Conservation (phyloP, 441 rosid genomes). For the Euphorbia celastroides region DNA sequence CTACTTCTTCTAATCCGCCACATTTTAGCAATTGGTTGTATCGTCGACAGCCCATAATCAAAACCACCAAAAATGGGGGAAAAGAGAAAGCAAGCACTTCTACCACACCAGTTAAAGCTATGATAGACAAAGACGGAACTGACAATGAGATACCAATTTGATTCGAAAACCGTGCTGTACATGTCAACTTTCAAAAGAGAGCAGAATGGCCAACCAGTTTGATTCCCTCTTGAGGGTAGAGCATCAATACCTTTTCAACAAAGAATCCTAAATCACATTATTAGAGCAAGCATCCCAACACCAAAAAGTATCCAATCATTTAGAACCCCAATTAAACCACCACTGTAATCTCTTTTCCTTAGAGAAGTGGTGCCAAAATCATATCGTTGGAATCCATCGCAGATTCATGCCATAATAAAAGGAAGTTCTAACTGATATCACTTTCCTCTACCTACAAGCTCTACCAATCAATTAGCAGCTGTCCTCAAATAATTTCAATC, state of each 20-base stretch:
- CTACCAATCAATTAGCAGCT: background rate
- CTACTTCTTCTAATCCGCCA: too few relatives aligned
- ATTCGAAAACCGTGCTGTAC: too few relatives aligned
- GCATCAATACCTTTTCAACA: background rate
- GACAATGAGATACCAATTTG: background rate
- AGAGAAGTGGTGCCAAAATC: background rate
- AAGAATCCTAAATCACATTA: background rate
- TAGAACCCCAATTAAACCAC: background rate
- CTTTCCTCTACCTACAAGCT: background rate
- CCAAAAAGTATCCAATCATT: background rate
- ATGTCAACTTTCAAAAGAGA: background rate
- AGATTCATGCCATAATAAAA: background rate
- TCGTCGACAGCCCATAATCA: background rate
- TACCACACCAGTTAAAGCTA: too few relatives aligned
- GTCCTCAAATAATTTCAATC: background rate
- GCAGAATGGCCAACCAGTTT: background rate
- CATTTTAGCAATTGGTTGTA: too few relatives aligned
- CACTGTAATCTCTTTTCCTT: background rate
- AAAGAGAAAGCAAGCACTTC: too few relatives aligned
- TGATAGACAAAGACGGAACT: background rate
- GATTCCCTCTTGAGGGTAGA: background rate
- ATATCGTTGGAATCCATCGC: background rate
- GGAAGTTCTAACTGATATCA: background rate
- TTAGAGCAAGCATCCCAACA: background rate
- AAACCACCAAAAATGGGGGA: background rate